A percentile compares a stretch with the other conserved stretches of the same genome.
Evolutionary conservation across 345 rosid genomes (phyloP).

Genomic region (Angophora floribunda): DNA sequence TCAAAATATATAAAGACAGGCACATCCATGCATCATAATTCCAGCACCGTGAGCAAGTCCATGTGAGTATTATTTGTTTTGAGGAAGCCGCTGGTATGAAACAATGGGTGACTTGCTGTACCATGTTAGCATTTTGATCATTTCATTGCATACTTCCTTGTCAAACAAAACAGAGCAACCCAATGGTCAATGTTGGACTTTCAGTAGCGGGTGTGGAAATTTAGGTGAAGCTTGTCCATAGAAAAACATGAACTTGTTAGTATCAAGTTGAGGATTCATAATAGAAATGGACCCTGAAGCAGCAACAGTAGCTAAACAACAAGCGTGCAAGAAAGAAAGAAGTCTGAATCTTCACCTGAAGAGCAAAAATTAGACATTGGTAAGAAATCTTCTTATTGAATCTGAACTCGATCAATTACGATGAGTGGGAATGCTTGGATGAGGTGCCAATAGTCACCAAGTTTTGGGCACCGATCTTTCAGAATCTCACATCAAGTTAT

Average conservation of each 20-base stretch:
- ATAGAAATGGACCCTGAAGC: neutral
- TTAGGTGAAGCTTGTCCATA: neutral
- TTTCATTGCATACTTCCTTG: neutral
- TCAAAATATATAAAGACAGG: neutral
- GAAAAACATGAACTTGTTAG: neutral
- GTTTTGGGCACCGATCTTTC: neutral
- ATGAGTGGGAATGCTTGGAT: neutral
- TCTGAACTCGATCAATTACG: neutral
- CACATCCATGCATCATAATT: neutral
- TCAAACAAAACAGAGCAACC: too few species aligned
- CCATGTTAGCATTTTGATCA: neutral
- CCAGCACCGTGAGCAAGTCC: neutral
- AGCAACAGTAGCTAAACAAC: neutral
- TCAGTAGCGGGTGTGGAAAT: neutral
- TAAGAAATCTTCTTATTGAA: neutral
- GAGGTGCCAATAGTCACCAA: neutral
- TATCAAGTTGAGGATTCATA: neutral
- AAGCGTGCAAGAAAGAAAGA: neutral
- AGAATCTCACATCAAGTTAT: neutral
- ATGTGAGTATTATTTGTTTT: neutral
- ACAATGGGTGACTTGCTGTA: neutral
- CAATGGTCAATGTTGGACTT: too few species aligned
- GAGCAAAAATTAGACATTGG: neutral
- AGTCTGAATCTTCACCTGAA: neutral
- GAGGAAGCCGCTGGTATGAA: neutral